Conservation (phyloP, 768 basidiomycete species). For the Trametes cubensis region DNA sequence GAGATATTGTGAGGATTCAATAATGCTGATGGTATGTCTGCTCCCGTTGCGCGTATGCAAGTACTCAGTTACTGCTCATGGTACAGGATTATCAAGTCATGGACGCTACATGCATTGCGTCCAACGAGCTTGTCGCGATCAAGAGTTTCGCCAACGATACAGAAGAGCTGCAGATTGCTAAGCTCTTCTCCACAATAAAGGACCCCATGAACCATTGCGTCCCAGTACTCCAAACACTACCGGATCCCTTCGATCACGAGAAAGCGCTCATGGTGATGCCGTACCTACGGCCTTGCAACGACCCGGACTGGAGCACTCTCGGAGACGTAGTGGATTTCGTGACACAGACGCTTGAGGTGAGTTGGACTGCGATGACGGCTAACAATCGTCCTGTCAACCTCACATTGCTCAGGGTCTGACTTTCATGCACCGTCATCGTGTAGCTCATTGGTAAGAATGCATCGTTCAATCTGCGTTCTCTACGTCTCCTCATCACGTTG, state of each 20-base stretch:
- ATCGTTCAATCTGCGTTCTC: too few relatives aligned
- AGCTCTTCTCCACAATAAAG: conserved; percentile 12
- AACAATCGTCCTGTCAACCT: too few relatives aligned
- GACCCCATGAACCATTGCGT: conserved; percentile 31
- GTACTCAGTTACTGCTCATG: background rate
- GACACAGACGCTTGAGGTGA: conserved; percentile 24
- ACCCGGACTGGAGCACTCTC: conserved; percentile 30
- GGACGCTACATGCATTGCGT: conserved; percentile 20
- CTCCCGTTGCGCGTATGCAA: too few relatives aligned
- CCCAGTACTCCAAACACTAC: conserved; percentile 24
- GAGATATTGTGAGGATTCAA: conserved; percentile 17
- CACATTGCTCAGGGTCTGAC: too few relatives aligned
- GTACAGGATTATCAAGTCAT: conserved; percentile 20
- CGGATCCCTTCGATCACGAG: conserved; percentile 19
- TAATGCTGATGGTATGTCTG: conserved; percentile 10
- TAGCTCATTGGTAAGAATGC: too few relatives aligned
- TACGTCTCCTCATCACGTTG: too few relatives aligned
- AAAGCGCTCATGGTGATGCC: conserved; percentile 30
- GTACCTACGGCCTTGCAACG: conserved; percentile 30
- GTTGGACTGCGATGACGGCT: background rate
- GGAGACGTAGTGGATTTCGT: conserved; percentile 28
- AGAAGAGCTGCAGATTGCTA: conserved; percentile 20
- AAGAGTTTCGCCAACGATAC: conserved; percentile 12
- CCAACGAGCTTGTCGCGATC: conserved; percentile 23
- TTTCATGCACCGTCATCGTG: too few relatives aligned